These are phyloP conservation scores for Leccinum broughii DNA, from an alignment of 768 basidiomycete species.

Conservation along the genomic window DNA sequence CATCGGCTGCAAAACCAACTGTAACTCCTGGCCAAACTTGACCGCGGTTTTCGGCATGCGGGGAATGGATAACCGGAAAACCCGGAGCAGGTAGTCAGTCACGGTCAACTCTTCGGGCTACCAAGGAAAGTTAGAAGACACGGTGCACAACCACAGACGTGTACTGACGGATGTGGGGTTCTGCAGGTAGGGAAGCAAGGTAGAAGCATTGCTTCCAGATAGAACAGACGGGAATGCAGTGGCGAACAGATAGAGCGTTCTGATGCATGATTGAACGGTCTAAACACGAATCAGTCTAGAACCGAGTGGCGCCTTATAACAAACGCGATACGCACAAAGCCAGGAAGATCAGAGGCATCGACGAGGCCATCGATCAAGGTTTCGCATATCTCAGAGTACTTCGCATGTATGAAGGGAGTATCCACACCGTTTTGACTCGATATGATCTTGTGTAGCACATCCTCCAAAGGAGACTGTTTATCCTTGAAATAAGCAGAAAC, in stretches of 20 bases:
- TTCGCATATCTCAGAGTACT: slow-evolving; percentile 83
- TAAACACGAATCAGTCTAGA: slow-evolving; percentile 28
- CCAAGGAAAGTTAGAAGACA: not conserved
- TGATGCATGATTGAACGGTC: slow-evolving; percentile 82
- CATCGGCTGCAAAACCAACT: slow-evolving; percentile 83
- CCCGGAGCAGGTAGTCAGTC: slow-evolving; percentile 84
- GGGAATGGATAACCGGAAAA: slow-evolving; percentile 83
- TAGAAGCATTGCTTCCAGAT: slow-evolving; percentile 80
- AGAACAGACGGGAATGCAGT: slow-evolving; percentile 82
- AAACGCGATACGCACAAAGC: slow-evolving; percentile 56
- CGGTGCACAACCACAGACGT: not conserved
- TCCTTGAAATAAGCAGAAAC: slow-evolving; percentile 83
- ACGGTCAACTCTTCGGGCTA: slow-evolving; percentile 83
- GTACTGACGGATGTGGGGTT: slow-evolving; percentile 68
- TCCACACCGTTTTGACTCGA: slow-evolving; percentile 64
- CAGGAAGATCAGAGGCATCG: slow-evolving; percentile 78
- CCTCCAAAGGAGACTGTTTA: slow-evolving; percentile 80
- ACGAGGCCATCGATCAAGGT: slow-evolving; percentile 85
- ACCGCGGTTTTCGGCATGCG: slow-evolving; percentile 87
- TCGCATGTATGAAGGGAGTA: slow-evolving; percentile 52
- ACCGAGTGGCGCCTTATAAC: not conserved
- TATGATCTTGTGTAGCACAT: slow-evolving; percentile 82
- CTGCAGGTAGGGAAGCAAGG: slow-evolving; percentile 88
- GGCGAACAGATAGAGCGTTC: slow-evolving; percentile 81
- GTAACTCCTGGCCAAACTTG: slow-evolving; percentile 87